Evolutionary conservation across 176 grass and related monocot genomes (phyloP), one percentile per base, ranked within the genome.

Genomic region (Carex parvula): DNA sequence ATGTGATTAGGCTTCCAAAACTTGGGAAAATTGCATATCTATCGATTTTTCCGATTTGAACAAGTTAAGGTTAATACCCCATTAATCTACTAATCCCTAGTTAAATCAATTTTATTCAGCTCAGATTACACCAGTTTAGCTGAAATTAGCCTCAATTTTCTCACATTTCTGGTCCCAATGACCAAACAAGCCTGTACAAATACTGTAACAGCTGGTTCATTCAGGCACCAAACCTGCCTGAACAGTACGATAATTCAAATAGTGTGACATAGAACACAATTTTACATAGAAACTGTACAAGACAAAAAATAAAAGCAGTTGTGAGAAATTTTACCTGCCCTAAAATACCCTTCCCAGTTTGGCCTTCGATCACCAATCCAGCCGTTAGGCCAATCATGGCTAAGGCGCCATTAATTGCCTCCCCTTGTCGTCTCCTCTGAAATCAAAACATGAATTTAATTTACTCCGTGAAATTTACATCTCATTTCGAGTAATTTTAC

Each of bases 341-440:
- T 84, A 98, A 87, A 81, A 95, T 95, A 67, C 96, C 93, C 50
- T 95, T 98, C 85, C 96, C 96, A 78, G 96, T 95, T 64, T 85
- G 96, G 82, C 93, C 93, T 85, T 98, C 96, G 8, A 90, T 44
- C 54, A 99, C 62, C 77, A 99, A 79, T 60, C 85, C 92, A 70
- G 81, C 93, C 66, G 96, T 94, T 82, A 95, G 85, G 85, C 96
- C 96, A 79, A 99, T 88, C 93, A 99, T 86, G 35, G 96, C 93
- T 86, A 92, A 86, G 60, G 91, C 73, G 2, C 96, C 96, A 24
- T 99, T 95, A 83, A 99, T 90, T 5, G 93, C 93, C 92, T 99
- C 96, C 80, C 82, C 93, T 74, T 87, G 89, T 85, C 81, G 91
- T 46, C 89, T 83, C 60, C 67, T 90, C 96, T 99, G 88, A 67